A percentile compares a stretch with the other conserved stretches of the same genome.
Evolutionary conservation across 2,329 filamentous ascomycete species (phyloP).

Genomic region (Alternaria rosae): DNA sequence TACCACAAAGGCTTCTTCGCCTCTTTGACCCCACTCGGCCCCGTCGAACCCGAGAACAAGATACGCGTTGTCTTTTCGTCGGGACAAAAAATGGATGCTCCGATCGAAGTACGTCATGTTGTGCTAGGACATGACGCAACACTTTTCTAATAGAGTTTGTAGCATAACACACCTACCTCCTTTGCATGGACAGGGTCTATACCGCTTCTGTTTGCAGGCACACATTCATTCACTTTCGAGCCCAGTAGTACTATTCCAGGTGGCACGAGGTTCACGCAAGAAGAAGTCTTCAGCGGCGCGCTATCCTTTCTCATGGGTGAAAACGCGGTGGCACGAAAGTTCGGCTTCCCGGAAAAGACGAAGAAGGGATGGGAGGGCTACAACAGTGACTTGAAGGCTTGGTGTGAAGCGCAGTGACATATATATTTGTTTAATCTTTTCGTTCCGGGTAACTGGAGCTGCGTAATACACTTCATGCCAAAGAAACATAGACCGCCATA

Average conservation of each 20-base stretch:
- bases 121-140: not conserved
- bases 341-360: conserved; percentile 21
- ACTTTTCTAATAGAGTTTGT: not conserved
- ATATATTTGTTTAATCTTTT: not conserved
- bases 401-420: conserved; percentile 15
- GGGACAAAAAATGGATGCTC: conserved; percentile 14
- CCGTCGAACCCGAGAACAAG: conserved; percentile 17
- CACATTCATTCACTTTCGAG: conserved; percentile 25
- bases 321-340: conserved; percentile 12
- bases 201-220: conserved; percentile 25
- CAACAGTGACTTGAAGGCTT: conserved; percentile 22
- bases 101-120: conserved; percentile 9
- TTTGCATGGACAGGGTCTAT: conserved; percentile 26
- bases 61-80: conserved; percentile 15
- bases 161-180: conserved; percentile 13
- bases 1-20: conserved; percentile 24
- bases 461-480: not conserved
- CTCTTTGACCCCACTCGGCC: conserved; percentile 21
- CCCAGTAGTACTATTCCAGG: conserved; percentile 9
- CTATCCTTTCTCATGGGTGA: conserved; percentile 25
- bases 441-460: not conserved
- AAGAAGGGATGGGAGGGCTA: conserved; percentile 17
- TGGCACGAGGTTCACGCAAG: conserved; percentile 28
- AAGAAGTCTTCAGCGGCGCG: conserved; percentile 26
- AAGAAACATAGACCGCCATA: not conserved